Percentiles rank a stretch among this genome's conserved stretches.
Conservation (phyloP, 805 yeast genomes). For the Starmerella bombi region DNA sequence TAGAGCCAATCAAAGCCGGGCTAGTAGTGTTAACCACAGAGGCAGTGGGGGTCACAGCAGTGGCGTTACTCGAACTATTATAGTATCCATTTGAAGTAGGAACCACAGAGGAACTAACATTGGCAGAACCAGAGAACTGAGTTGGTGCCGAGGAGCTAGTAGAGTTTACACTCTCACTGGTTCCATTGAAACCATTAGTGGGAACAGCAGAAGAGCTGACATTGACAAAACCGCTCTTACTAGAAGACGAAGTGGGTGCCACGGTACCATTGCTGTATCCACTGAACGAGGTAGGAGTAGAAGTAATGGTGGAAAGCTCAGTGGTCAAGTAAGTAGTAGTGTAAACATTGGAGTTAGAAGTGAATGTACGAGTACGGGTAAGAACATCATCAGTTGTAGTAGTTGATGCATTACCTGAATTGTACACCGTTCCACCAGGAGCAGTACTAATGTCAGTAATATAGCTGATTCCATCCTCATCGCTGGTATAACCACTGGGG, state of each 20-base stretch:
- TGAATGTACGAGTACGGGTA: slow-evolving; percentile 14
- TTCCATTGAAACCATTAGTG: not conserved
- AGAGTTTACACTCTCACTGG: not conserved
- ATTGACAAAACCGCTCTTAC: too few relatives aligned
- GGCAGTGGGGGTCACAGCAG: slow-evolving; percentile 1
- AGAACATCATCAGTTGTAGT: slow-evolving; percentile 3
- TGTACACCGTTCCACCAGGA: slow-evolving; percentile 12
- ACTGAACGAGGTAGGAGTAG: not conserved
- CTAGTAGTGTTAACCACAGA: not conserved
- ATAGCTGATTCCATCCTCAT: slow-evolving; percentile 14
- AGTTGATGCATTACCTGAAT: slow-evolving; percentile 7
- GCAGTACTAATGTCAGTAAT: slow-evolving; percentile 17
- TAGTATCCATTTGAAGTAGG: not conserved
- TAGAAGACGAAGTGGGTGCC: not conserved
- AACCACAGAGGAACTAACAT: not conserved
- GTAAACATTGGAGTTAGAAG: slow-evolving; percentile 14
- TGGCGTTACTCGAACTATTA: not conserved
- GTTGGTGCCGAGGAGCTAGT: not conserved
- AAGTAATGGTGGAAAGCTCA: not conserved
- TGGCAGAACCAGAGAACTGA: not conserved
- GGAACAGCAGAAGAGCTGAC: not conserved
- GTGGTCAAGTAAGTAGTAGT: slow-evolving; percentile 14
- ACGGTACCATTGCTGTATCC: not conserved
- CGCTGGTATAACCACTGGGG: slow-evolving; percentile 1
- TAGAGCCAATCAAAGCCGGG: not conserved